Evolutionary conservation across 495 filamentous ascomycete genomes (phyloP).

Genomic region (Staphylotrichum tortipilum): DNA sequence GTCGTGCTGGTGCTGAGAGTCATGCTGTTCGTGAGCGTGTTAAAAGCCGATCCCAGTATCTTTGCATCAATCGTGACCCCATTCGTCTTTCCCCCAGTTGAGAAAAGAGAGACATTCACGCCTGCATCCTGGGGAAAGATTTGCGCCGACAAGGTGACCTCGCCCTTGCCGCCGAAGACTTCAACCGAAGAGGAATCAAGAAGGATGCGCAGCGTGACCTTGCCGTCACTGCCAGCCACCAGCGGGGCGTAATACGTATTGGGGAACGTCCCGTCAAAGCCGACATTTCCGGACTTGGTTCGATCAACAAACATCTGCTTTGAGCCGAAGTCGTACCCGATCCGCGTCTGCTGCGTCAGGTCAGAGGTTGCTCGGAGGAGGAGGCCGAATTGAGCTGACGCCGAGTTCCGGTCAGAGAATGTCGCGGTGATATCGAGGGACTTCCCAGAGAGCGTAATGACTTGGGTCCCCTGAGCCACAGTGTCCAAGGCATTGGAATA

Average conservation of each 20-base stretch:
- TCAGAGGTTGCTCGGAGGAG: not conserved
- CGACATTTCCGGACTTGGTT: not conserved
- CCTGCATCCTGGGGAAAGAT: not conserved
- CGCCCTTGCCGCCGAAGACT: not conserved
- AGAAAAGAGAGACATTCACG: not conserved
- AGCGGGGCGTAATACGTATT: not conserved
- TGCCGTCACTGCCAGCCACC: not conserved
- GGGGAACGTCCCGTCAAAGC: not conserved
- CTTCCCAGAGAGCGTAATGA: not conserved
- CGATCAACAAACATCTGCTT: not conserved
- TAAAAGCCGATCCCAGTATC: not conserved
- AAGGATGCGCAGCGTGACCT: not conserved
- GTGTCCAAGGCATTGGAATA: not conserved
- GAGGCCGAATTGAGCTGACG: not conserved
- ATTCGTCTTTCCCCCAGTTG: not conserved
- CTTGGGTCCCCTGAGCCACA: not conserved
- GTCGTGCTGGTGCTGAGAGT: not conserved
- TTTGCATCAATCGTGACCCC: not conserved
- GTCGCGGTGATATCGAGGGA: not conserved
- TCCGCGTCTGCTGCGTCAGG: not conserved
- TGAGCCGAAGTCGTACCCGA: not conserved
- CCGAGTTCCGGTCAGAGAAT: not conserved
- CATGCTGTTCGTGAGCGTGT: not conserved
- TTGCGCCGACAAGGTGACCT: slow-evolving; percentile 1
- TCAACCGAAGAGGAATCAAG: slow-evolving; percentile 1